Conservation (phyloP, 495 filamentous ascomycete species). For the Xylaria curta region DNA sequence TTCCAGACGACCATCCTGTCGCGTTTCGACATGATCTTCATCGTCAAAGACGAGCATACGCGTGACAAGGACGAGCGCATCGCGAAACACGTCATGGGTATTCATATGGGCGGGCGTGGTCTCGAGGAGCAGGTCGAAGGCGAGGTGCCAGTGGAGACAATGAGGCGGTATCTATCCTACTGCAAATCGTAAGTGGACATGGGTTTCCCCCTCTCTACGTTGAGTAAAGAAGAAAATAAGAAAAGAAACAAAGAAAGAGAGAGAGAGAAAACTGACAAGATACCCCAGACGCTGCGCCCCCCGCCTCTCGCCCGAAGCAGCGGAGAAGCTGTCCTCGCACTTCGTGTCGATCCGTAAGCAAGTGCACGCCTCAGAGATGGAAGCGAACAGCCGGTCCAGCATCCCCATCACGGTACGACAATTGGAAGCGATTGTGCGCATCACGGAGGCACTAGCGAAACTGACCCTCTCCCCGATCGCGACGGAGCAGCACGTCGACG, state of each 20-base stretch:
- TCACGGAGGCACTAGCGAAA: conserved; percentile 95
- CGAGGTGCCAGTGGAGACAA: conserved; percentile 91
- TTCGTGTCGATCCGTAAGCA: conserved; percentile 96
- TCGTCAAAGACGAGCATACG: conserved; percentile 95
- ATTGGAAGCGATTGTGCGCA: conserved; percentile 95
- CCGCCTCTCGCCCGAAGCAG: conserved; percentile 87
- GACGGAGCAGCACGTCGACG: conserved; percentile 91
- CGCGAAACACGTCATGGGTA: conserved; percentile 95
- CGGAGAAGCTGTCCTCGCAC: conserved; percentile 95
- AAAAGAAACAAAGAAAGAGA: too few species aligned
- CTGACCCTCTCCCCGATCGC: conserved; percentile 83
- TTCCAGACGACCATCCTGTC: conserved; percentile 99
- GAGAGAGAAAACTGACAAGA: conserved; percentile 43
- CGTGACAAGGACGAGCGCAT: conserved; percentile 89
- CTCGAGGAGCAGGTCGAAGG: conserved; percentile 82
- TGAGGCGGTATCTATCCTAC: conserved; percentile 98
- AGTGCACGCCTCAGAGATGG: conserved; percentile 86
- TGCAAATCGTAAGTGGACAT: conserved; percentile 79
- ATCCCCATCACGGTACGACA: conserved; percentile 99
- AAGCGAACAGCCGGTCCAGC: conserved; percentile 83
- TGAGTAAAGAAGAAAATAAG: conserved; percentile 1
- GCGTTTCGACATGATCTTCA: conserved; percentile 99
- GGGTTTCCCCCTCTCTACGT: not conserved
- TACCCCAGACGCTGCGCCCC: conserved; percentile 81
- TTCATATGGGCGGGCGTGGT: conserved; percentile 91